Conservation (phyloP, 768 basidiomycete species). For the Mycena metata region DNA sequence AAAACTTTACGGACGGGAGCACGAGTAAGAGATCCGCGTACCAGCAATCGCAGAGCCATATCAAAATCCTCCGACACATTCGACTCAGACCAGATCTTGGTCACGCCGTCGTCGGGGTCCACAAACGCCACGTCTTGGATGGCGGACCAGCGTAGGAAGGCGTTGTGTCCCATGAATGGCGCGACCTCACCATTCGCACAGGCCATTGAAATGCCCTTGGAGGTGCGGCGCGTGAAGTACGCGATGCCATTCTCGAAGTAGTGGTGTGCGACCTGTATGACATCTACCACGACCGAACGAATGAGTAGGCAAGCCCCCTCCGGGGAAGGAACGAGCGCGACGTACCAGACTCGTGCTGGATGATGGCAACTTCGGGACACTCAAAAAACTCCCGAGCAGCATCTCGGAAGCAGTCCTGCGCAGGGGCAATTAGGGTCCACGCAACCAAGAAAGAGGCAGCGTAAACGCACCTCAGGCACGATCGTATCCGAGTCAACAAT, state of each 20-base stretch:
- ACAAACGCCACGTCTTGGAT: conserved; percentile 87
- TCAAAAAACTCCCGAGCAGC: conserved; percentile 88
- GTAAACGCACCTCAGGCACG: conserved; percentile 73
- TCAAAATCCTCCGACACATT: conserved; percentile 90
- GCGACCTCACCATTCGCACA: conserved; percentile 86
- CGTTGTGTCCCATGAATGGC: conserved; percentile 81
- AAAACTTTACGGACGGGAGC: not conserved
- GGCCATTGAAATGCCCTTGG: conserved; percentile 83
- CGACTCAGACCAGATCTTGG: conserved; percentile 86
- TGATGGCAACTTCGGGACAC: conserved; percentile 87
- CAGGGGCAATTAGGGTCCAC: not conserved
- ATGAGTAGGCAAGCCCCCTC: conserved; percentile 20
- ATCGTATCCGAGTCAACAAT: conserved; percentile 56
- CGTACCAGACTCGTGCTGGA: conserved; percentile 88
- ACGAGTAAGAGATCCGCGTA: conserved; percentile 34
- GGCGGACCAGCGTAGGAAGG: conserved; percentile 85
- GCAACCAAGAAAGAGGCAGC: not conserved
- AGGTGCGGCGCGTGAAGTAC: conserved; percentile 89
- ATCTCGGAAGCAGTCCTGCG: conserved; percentile 87
- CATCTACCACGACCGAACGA: conserved; percentile 58
- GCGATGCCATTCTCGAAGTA: conserved; percentile 94
- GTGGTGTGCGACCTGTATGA: conserved; percentile 91
- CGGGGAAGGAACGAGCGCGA: not conserved
- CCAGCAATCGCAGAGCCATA: conserved; percentile 78
- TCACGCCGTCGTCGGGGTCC: conserved; percentile 72